Percentiles rank a stretch among this genome's conserved stretches.
Evolutionary conservation across 208 protist genomes (phyloP).

Genomic region (Endotrypanum monterogeii): DNA sequence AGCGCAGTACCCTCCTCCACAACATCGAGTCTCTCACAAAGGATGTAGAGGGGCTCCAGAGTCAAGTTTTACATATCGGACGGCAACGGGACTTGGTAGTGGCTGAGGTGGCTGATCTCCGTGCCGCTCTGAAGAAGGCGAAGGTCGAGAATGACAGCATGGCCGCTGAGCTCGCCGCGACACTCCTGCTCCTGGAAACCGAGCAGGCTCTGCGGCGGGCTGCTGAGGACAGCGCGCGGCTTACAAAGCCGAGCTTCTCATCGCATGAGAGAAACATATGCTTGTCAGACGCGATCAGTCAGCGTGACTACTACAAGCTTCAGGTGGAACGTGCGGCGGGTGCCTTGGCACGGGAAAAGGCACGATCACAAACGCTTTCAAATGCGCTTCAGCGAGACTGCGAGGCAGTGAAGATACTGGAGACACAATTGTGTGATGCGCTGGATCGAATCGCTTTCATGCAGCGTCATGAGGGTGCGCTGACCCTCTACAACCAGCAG

Average conservation of each 20-base stretch:
- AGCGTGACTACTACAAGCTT: constrained; percentile 74
- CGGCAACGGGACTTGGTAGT: constrained; percentile 40
- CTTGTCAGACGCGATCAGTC: constrained; percentile 32
- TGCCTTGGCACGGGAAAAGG: constrained; percentile 19
- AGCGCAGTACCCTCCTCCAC: constrained; percentile 47
- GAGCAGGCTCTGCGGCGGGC: constrained; percentile 26
- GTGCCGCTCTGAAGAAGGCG: constrained; percentile 29
- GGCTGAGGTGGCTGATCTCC: constrained; percentile 46
- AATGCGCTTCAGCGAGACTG: constrained; percentile 38
- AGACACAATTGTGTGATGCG: constrained; percentile 41
- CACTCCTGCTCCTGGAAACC: constrained; percentile 34
- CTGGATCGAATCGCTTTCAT: constrained; percentile 42
- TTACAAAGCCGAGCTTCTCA: background rate
- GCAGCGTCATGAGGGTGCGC: constrained; percentile 18
- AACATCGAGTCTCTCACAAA: constrained; percentile 46
- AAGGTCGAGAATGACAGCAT: constrained; percentile 22
- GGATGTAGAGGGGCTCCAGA: constrained; percentile 44
- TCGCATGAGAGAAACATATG: background rate
- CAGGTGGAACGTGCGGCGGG: constrained; percentile 45
- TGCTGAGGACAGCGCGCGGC: constrained; percentile 14
- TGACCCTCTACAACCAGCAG: constrained; percentile 39
- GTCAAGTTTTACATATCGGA: constrained; percentile 32
- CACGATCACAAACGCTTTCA: constrained; percentile 31
- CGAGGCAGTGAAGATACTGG: constrained; percentile 13
- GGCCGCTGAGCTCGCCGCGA: constrained; percentile 21